These are phyloP conservation scores for Hyphopichia wangnamkhiaoensis DNA, from an alignment of 1,139 yeast species.

Conservation along the genomic window DNA sequence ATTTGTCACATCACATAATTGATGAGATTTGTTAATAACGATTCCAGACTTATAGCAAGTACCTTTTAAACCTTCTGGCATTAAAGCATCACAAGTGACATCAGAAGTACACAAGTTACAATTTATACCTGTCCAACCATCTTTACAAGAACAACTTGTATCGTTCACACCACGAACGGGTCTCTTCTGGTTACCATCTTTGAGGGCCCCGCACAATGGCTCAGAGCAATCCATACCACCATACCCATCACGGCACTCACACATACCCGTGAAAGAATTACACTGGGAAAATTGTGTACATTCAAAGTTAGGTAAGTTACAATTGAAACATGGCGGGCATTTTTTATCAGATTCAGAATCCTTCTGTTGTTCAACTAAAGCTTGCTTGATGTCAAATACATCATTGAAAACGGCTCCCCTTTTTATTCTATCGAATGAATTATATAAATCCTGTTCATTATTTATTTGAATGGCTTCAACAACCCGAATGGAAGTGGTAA, in stretches of 20 bases:
- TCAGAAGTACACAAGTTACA: conserved; percentile 82
- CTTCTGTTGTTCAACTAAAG: conserved; percentile 3
- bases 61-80: conserved; percentile 87
- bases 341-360: conserved; percentile 32
- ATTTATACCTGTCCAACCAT: conserved; percentile 93
- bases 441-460: conserved; percentile 5
- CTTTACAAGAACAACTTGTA: conserved; percentile 68
- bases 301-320: conserved; percentile 86
- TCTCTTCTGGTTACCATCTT: conserved; percentile 64
- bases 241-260: conserved; percentile 90
- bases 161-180: conserved; percentile 54
- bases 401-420: conserved; percentile 27
- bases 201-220: conserved; percentile 84
- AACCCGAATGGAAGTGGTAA: background rate
- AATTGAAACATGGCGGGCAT: conserved; percentile 90
- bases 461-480: background rate
- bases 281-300: conserved; percentile 90
- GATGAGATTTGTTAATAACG: conserved; percentile 76
- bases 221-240: conserved; percentile 91
- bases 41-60: conserved; percentile 91
- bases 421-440: conserved; percentile 27
- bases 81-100: conserved; percentile 75
- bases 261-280: conserved; percentile 83
- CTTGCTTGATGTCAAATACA: conserved; percentile 23
- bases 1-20: conserved; percentile 94